Percentiles rank a stretch among this genome's conserved stretches.
These are phyloP conservation scores for Discostella stelligeroides DNA, from an alignment of 108 stramenopile species.

Conservation along the genomic window DNA sequence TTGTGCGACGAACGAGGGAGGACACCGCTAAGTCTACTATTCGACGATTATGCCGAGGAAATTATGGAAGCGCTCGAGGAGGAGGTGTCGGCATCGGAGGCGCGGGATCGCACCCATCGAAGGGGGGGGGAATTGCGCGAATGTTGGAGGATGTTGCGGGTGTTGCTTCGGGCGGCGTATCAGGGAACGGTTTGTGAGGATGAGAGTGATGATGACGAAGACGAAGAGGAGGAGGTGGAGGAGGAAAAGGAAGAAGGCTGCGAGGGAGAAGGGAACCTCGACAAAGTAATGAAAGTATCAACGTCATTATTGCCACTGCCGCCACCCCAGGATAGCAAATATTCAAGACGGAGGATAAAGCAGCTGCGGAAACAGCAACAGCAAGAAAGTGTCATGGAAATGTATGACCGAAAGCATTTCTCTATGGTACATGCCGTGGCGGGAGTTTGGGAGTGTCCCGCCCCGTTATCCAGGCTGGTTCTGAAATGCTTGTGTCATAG, in stretches of 20 bases:
- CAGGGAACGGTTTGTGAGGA: conserved; percentile 38
- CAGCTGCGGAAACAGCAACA: neutral
- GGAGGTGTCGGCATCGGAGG: conserved; percentile 25
- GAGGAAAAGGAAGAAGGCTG: neutral
- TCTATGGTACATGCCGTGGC: conserved; percentile 53
- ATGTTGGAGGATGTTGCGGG: conserved; percentile 51
- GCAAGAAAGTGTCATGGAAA: conserved; percentile 28
- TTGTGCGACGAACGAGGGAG: conserved; percentile 52
- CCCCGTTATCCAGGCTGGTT: conserved; percentile 45
- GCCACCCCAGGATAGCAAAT: conserved; percentile 15
- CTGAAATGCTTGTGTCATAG: conserved; percentile 39
- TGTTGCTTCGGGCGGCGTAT: conserved; percentile 54
- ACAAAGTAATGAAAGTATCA: neutral
- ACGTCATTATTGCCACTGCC: neutral
- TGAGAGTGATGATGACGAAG: too few species aligned
- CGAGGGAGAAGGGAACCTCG: neutral
- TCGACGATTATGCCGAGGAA: conserved; percentile 64
- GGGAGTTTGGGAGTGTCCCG: conserved; percentile 47
- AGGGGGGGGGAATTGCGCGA: conserved; percentile 54
- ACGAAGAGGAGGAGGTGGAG: neutral
- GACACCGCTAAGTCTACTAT: conserved; percentile 47
- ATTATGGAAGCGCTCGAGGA: conserved; percentile 55
- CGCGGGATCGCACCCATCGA: conserved; percentile 8
- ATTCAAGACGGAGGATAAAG: neutral
- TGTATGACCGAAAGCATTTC: conserved; percentile 40